These are phyloP conservation scores for Podila epigama DNA, from an alignment of 192 early-diverging fungal genomes.

Conservation along the genomic window DNA sequence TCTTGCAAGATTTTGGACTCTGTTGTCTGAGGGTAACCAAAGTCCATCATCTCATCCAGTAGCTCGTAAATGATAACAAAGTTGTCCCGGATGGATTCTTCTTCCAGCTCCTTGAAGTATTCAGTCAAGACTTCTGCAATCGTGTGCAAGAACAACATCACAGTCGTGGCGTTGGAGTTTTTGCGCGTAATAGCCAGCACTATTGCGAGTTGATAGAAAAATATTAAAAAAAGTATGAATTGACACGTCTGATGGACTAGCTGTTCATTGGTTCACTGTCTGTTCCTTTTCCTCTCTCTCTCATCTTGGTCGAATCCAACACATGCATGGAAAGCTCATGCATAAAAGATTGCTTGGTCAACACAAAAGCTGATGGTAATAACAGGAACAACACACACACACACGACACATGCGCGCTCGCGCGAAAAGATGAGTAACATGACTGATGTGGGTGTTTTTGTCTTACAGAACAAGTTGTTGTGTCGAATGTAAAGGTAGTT, in stretches of 20 bases:
- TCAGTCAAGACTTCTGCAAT: slow-evolving; percentile 90
- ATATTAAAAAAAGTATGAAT: too few species aligned
- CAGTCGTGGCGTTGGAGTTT: slow-evolving; percentile 97
- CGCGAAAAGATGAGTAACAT: too few species aligned
- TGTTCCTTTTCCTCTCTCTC: too few species aligned
- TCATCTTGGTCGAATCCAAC: too few species aligned
- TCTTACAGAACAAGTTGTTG: slow-evolving; percentile 93
- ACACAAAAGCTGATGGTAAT: too few species aligned
- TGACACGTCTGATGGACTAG: too few species aligned
- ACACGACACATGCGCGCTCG: too few species aligned
- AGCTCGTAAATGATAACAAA: slow-evolving; percentile 93
- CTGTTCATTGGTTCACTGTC: too few species aligned
- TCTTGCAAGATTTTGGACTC: slow-evolving; percentile 89
- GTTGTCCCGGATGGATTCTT: slow-evolving; percentile 90
- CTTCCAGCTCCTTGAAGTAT: slow-evolving; percentile 90
- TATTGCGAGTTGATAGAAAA: slow-evolving; percentile 20
- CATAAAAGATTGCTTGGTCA: too few species aligned
- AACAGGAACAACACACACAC: too few species aligned
- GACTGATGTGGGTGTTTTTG: too few species aligned
- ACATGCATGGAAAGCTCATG: too few species aligned
- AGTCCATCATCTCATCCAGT: slow-evolving; percentile 94
- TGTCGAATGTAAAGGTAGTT: slow-evolving; percentile 94
- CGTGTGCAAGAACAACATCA: slow-evolving; percentile 95
- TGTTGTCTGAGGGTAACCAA: slow-evolving; percentile 88
- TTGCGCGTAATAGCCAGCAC: slow-evolving; percentile 95